Evolutionary conservation across 495 filamentous ascomycete genomes (phyloP), one percentile per base, ranked within the genome.

Genomic region (Lasiosphaeriaceae sp.): DNA sequence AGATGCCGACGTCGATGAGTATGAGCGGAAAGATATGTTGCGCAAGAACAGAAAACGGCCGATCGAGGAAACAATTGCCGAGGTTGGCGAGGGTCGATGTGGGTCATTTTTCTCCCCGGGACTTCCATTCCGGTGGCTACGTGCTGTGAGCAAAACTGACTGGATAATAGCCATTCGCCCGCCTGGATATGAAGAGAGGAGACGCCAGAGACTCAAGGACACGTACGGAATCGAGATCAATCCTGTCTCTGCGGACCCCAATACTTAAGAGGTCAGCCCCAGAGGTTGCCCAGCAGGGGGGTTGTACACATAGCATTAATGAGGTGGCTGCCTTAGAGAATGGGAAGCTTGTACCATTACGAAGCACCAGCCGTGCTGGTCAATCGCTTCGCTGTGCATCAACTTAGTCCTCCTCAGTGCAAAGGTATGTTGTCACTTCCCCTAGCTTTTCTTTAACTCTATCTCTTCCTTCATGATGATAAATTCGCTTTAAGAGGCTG

Each of bases 51-150:
- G 85, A 64, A 80, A 91, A 69, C 80, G 85, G 57, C 88, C 91
- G 20, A 80, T 91, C 22, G 85, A 92, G 69, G 85, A 97, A 74
- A 96, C 89, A 9, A 74, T 97, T 54, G 78, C 83, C 11, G 80
- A 92, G 55, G 55, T 97, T 53, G 95, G 95, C 24, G 95, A 99
- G 77, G 90, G 91, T 58, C 81, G 92, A 83, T 89, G 92, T 94
- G 80, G 63, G 80, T 61, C 31, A 37, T 39, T n/a, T 31, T 57
- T 35, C 16, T 26, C 47, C 19, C 26, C 9, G 26, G 26, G 9
- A 9, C 22, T 1, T 20, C 31, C 16, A 21, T 39, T 2, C 12
- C 14, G 17, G 7, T 22, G 34, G 4, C 20, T 14, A 12, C 49
- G 14, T 16, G 14, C 12, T 5, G n/a, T 16, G 12, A 34, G 17